phyloP scores from a whole-genome alignment of 192 early-diverging fungal species.

The Backusella parvicylindrica region DNA sequence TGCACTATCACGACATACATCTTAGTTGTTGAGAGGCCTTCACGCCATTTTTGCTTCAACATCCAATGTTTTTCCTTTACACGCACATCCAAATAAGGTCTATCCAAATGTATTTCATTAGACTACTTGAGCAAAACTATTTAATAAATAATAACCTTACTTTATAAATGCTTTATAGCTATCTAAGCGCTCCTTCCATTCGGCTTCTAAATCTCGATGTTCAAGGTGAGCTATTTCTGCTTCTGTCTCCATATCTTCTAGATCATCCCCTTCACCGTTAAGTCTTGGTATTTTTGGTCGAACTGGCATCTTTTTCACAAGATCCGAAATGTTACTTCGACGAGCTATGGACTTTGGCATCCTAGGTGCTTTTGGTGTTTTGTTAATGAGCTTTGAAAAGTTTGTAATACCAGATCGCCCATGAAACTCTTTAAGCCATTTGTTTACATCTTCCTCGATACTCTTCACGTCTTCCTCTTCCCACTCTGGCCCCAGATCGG shows the following conservation, averaged over 20 bases:
- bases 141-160: conserved; percentile 10
- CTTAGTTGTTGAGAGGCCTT: conserved; percentile 26
- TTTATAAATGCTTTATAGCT: conserved; percentile 21
- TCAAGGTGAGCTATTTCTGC: conserved; percentile 17
- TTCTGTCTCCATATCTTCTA: neutral
- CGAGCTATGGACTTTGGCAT: neutral
- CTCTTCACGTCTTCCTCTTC: conserved; percentile 42
- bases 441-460: conserved; percentile 42
- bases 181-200: conserved; percentile 22
- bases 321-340: neutral
- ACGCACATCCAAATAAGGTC: conserved; percentile 16
- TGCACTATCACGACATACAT: conserved; percentile 9
- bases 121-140: neutral
- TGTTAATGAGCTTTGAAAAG: neutral
- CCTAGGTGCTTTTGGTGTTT: conserved; percentile 16
- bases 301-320: conserved; percentile 5
- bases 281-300: neutral
- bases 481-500: conserved; percentile 46
- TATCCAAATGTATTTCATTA: neutral
- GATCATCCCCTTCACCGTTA: neutral
- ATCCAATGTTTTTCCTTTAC: conserved; percentile 14
- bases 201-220: conserved; percentile 13
- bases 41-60: conserved; percentile 27
- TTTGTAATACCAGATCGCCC: conserved; percentile 3
- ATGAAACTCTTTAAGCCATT: conserved; percentile 53